phyloP scores from a whole-genome alignment of 805 yeast species.

The Saturnispora sekii region DNA sequence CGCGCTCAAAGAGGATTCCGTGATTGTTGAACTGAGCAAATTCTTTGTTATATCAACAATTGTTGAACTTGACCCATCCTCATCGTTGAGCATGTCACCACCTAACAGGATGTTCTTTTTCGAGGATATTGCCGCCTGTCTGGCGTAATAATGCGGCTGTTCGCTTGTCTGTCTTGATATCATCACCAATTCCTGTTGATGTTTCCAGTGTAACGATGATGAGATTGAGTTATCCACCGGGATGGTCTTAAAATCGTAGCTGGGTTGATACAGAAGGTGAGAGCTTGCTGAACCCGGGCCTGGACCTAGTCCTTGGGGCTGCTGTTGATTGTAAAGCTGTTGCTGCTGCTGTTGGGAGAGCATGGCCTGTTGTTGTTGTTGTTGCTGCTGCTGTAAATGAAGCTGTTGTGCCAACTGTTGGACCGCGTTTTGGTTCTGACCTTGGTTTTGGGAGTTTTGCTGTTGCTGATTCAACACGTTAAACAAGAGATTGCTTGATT shows the following conservation, averaged over 20 bases:
- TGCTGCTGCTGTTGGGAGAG: constrained; percentile 14
- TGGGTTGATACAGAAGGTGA: constrained; percentile 15
- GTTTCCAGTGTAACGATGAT: constrained; percentile 58
- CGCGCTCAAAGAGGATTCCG: constrained; percentile 12
- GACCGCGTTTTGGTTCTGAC: constrained; percentile 21
- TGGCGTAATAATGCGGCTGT: constrained; percentile 72
- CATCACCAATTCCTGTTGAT: constrained; percentile 64
- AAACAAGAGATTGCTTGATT: not conserved
- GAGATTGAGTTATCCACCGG: constrained; percentile 28
- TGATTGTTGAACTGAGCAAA: constrained; percentile 15
- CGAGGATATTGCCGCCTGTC: constrained; percentile 67
- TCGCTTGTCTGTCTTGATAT: constrained; percentile 53
- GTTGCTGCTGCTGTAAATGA: constrained; percentile 22
- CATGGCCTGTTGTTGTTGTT: constrained; percentile 18
- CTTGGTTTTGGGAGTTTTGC: constrained; percentile 3
- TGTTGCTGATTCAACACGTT: constrained; percentile 7
- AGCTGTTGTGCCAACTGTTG: constrained; percentile 19
- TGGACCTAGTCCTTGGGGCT: constrained; percentile 14
- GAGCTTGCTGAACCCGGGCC: constrained; percentile 19
- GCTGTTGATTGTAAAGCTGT: constrained; percentile 18
- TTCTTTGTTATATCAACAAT: constrained; percentile 34
- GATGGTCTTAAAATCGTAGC: constrained; percentile 14
- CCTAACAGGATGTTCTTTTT: constrained; percentile 29
- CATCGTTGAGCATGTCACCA: constrained; percentile 25
- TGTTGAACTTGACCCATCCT: constrained; percentile 16